Conservation (phyloP, 2,329 filamentous ascomycete species). For the Endoconidiophora laricicola region DNA sequence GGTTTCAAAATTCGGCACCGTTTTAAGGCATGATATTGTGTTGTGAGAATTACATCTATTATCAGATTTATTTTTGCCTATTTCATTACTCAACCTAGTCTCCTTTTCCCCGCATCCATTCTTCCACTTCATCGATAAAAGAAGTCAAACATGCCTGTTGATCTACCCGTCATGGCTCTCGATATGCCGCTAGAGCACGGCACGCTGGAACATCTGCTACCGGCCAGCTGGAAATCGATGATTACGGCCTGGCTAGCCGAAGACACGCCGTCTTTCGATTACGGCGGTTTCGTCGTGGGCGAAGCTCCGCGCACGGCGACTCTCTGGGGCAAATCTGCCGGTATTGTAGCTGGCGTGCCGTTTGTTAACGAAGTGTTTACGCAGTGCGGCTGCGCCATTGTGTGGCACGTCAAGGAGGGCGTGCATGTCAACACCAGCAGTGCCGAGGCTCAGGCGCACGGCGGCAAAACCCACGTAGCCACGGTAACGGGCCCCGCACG, state of each 20-base stretch:
- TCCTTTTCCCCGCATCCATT: not conserved
- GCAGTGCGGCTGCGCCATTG: constrained; percentile 78
- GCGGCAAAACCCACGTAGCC: constrained; percentile 45
- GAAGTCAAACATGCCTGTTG: constrained; percentile 6
- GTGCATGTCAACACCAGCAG: constrained; percentile 44
- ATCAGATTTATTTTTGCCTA: not conserved
- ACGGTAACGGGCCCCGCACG: constrained; percentile 75
- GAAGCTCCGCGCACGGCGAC: constrained; percentile 45
- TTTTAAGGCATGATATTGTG: too few relatives aligned
- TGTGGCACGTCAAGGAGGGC: constrained; percentile 76
- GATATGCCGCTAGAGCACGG: constrained; percentile 21
- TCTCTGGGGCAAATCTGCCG: constrained; percentile 53
- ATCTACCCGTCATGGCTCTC: constrained; percentile 11
- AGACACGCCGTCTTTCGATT: constrained; percentile 92
- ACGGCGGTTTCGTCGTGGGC: constrained; percentile 92
- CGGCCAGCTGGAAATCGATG: constrained; percentile 65
- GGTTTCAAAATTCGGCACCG: too few relatives aligned
- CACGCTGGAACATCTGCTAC: constrained; percentile 53
- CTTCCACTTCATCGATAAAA: not conserved
- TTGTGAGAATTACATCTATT: too few relatives aligned
- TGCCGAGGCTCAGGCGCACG: constrained; percentile 22
- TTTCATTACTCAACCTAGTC: not conserved
- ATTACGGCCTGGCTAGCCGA: constrained; percentile 81
- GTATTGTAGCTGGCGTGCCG: constrained; percentile 76
- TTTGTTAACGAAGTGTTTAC: constrained; percentile 91